phyloP scores from a whole-genome alignment of 371 early-diverging fungal species.

The Saksenaea vasiformis region DNA sequence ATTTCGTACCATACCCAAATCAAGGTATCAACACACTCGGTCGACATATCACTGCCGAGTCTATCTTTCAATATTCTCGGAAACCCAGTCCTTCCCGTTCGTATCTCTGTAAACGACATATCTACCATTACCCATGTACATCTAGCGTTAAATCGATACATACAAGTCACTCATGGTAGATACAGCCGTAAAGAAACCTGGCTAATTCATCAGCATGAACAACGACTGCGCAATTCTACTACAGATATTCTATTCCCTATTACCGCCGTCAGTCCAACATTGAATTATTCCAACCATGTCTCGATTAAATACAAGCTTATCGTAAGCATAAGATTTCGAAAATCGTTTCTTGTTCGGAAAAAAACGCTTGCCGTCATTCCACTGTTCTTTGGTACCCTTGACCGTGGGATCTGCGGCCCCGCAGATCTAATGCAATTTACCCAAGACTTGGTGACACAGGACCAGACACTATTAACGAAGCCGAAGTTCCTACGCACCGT shows the following conservation, averaged over 20 bases:
- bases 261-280: neutral
- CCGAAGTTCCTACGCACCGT: neutral
- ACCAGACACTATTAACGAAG: neutral
- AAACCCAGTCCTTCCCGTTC: neutral
- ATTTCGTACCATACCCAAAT: constrained; percentile 8
- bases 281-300: neutral
- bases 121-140: neutral
- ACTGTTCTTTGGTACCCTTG: neutral
- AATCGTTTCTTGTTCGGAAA: neutral
- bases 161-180: neutral
- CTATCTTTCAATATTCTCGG: neutral
- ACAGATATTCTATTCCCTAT: neutral
- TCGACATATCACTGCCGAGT: neutral
- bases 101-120: neutral
- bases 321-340: neutral
- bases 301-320: neutral
- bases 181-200: neutral
- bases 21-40: neutral
- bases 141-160: neutral
- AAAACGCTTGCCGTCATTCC: neutral
- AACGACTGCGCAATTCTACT: neutral
- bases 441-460: neutral
- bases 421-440: neutral
- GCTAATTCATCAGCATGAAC: neutral
- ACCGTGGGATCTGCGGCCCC: constrained; percentile 2